A percentile compares a stretch with the other conserved stretches of the same genome.
These are phyloP conservation scores for Coemansia brasiliensis DNA, from an alignment of 192 early-diverging fungal species.

Conservation along the genomic window DNA sequence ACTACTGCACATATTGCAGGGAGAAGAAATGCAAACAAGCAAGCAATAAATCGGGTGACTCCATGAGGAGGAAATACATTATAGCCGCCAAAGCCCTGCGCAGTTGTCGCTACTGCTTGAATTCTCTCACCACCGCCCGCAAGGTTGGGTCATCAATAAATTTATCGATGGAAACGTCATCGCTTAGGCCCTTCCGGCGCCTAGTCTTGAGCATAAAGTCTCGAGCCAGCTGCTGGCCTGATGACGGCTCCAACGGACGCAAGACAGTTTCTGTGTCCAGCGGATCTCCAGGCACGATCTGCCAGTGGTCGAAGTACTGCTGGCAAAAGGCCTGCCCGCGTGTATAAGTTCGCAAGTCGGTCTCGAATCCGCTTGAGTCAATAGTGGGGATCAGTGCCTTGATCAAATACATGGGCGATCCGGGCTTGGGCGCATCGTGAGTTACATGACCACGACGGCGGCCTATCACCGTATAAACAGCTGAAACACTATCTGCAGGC, in stretches of 20 bases:
- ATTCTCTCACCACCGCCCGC: conserved; percentile 22
- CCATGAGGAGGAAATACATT: too few species aligned
- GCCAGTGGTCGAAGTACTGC: conserved; percentile 98
- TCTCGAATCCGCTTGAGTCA: conserved; percentile 95
- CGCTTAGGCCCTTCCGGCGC: conserved; percentile 85
- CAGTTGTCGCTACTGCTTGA: conserved; percentile 2
- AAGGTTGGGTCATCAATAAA: conserved; percentile 69
- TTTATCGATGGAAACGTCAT: conserved; percentile 80
- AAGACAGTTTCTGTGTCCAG: conserved; percentile 86
- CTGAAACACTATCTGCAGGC: conserved; percentile 91
- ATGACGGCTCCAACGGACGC: conserved; percentile 76
- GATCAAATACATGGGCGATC: conserved; percentile 91
- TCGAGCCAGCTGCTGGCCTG: conserved; percentile 77
- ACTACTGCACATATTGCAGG: too few species aligned
- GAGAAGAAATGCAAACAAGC: too few species aligned
- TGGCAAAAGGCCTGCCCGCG: conserved; percentile 97
- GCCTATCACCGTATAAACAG: conserved; percentile 92
- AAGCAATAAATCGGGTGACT: too few species aligned
- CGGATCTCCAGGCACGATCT: conserved; percentile 96
- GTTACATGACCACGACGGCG: conserved; percentile 95
- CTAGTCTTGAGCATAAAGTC: conserved; percentile 99
- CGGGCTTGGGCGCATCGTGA: conserved; percentile 90
- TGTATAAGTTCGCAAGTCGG: conserved; percentile 93
- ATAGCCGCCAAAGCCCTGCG: too few species aligned
- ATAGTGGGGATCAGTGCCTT: conserved; percentile 95